These are phyloP conservation scores for Cutaneotrichosporon dermatis DNA, from an alignment of 1,284 basidiomycete species.

Conservation along the genomic window DNA sequence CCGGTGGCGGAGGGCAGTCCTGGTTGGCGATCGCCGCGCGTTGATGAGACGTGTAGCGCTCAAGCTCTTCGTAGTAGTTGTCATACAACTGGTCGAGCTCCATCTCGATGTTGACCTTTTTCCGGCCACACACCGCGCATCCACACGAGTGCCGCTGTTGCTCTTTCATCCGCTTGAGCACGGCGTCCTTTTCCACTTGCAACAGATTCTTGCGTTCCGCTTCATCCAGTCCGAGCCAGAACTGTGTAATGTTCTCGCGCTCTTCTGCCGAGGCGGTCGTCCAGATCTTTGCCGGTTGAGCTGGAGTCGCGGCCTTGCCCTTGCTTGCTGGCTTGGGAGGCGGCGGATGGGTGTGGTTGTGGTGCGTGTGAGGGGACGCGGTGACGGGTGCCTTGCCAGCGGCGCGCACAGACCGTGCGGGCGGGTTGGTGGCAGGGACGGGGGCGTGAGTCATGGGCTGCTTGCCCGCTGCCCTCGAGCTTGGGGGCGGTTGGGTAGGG, in stretches of 20 bases:
- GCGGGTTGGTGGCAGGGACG: slow-evolving; percentile 41
- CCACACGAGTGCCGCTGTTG: slow-evolving; percentile 93
- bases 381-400: slow-evolving; percentile 54
- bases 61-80: slow-evolving; percentile 99
- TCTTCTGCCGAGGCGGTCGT: slow-evolving; percentile 85
- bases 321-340: slow-evolving; percentile 43
- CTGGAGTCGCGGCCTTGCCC: slow-evolving; percentile 36
- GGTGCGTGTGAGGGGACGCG: slow-evolving; percentile 59
- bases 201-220: slow-evolving; percentile 84
- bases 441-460: slow-evolving; percentile 62
- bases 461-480: slow-evolving; percentile 68
- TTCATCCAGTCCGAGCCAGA: slow-evolving; percentile 88
- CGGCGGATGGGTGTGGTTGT: slow-evolving; percentile 52
- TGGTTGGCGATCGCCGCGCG: slow-evolving; percentile 81
- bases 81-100: slow-evolving; percentile 99
- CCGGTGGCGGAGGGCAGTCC: slow-evolving; percentile 81
- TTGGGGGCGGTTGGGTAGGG: slow-evolving; percentile 54
- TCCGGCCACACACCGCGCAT: slow-evolving; percentile 94
- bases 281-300: slow-evolving; percentile 60
- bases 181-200: slow-evolving; percentile 94
- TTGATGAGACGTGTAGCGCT: slow-evolving; percentile 96
- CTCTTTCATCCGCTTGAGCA: slow-evolving; percentile 97
- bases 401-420: slow-evolving; percentile 50
- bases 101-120: slow-evolving; percentile 97
- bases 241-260: slow-evolving; percentile 92